Evolutionary conservation across 2,329 filamentous ascomycete genomes (phyloP), one percentile per base, ranked within the genome.

Genomic region (Epichloe glyceriae): DNA sequence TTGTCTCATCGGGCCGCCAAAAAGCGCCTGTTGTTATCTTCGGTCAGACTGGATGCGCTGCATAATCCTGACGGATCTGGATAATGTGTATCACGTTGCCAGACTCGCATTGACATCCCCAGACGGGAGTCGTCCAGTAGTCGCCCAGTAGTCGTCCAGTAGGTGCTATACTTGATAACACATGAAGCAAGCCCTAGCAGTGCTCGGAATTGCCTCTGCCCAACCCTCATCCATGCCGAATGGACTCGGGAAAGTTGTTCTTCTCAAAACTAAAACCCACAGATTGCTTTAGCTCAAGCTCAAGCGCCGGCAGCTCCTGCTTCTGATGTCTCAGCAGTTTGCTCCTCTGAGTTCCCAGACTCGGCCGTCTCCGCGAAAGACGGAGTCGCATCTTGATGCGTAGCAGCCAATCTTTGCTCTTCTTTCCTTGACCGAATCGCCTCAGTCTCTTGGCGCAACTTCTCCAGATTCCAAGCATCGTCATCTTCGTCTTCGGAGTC

Each of bases 381-480:
- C 17, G 55, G 52, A 40, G 20, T 46, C 14, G 50, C 47, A 33
- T 15, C 26, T n/a, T 30, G 46, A 10, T 49, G 61, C 26, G 64
- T 48, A 12, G 60, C 55, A 20, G 63, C 61, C 57, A 83, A 53
- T 20, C 80, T 73, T 40, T 95, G 88, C 58, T 88, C 84, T 67
- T 96, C 91, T 66, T 85, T 90, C 72, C 75, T 76, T 55, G 81
- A 75, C 47, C 82, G 75, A 33, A 91, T 64, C 3, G 78, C 80
- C 64, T 95, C 88, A 0, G 93, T 98, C 73, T 97, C 90, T 61
- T 76, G 74, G 53, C 93, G 79, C 64, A 97, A 70, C 54, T 83
- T 88, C 60, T 88, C 83, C 60, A 96, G 69, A 62, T 95, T 95
- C 82, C 83, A 96, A 5, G 71, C 68, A n/a, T 79, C 77, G 41